Conservation (phyloP, 495 filamentous ascomycete species). For the Pyrenopolyporus hunteri region DNA sequence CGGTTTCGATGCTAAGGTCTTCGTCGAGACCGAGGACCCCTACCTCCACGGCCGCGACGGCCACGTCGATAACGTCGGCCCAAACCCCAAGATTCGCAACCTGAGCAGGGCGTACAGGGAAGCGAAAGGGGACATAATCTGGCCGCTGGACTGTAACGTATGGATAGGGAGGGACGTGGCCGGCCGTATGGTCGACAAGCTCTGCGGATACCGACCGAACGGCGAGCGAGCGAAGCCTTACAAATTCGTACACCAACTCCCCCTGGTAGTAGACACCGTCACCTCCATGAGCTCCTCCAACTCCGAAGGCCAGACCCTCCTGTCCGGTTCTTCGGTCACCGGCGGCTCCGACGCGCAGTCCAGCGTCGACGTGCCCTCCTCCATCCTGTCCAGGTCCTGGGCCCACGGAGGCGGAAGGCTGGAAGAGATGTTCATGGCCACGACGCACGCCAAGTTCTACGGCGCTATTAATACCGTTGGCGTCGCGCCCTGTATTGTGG, state of each 20-base stretch:
- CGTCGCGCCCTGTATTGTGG: conserved; percentile 91
- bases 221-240: conserved; percentile 61
- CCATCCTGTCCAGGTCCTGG: conserved; percentile 42
- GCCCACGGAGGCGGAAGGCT: conserved; percentile 74
- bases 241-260: conserved; percentile 96
- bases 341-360: conserved; percentile 33
- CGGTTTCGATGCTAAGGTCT: conserved; percentile 71
- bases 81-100: conserved; percentile 98
- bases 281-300: conserved; percentile 40
- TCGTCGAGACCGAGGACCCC: conserved; percentile 90
- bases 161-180: conserved; percentile 84
- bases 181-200: conserved; percentile 83
- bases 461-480: conserved; percentile 93
- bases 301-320: conserved; percentile 53
- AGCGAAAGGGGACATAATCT: conserved; percentile 87
- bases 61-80: conserved; percentile 70
- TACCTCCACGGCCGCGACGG: conserved; percentile 61
- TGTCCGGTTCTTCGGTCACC: conserved; percentile 43
- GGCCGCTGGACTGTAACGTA: conserved; percentile 96
- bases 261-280: conserved; percentile 78
- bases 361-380: conserved; percentile 30
- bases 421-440: conserved; percentile 93
- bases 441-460: conserved; percentile 97
- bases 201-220: conserved; percentile 67
- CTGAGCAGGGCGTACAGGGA: conserved; percentile 96